A percentile compares a stretch with the other conserved stretches of the same genome.
These are phyloP conservation scores for Flaveria ramosissima DNA, from an alignment of 129 eudicot genomes.

Conservation along the genomic window DNA sequence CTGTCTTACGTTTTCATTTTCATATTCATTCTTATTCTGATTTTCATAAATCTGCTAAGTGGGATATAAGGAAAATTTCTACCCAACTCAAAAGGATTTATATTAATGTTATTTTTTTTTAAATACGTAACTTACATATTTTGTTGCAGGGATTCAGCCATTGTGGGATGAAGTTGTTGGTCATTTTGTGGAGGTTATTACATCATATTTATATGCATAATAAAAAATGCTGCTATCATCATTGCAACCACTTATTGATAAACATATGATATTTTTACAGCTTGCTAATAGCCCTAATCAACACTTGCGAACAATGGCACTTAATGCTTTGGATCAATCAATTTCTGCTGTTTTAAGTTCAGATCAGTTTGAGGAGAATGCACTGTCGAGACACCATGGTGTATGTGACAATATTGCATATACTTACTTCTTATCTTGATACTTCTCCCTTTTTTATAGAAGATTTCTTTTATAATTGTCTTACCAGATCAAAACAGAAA, in stretches of 20 bases:
- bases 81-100: neutral
- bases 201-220: neutral
- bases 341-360: conserved; percentile 95
- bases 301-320: conserved; percentile 73
- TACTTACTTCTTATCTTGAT: conserved; percentile 6
- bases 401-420: conserved; percentile 45
- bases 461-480: conserved; percentile 5
- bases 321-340: conserved; percentile 87
- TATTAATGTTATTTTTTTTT: neutral
- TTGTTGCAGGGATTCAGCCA: conserved; percentile 82
- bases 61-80: neutral
- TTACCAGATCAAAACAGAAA: conserved; percentile 51
- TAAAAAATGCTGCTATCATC: conserved; percentile 20
- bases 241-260: conserved; percentile 28
- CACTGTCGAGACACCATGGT: conserved; percentile 38
- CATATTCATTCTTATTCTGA: neutral
- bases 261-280: conserved; percentile 48
- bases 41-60: neutral
- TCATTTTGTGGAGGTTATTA: conserved; percentile 85
- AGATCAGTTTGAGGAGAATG: conserved; percentile 63
- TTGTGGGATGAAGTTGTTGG: conserved; percentile 90
- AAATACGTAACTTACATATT: conserved; percentile 19
- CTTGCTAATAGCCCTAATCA: conserved; percentile 85
- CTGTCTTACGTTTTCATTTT: neutral
- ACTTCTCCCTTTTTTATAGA: neutral